Percentiles rank a stretch among this genome's conserved stretches.
phyloP scores from a whole-genome alignment of 108 stramenopile species.

The Nannochloropsis gaditana region DNA sequence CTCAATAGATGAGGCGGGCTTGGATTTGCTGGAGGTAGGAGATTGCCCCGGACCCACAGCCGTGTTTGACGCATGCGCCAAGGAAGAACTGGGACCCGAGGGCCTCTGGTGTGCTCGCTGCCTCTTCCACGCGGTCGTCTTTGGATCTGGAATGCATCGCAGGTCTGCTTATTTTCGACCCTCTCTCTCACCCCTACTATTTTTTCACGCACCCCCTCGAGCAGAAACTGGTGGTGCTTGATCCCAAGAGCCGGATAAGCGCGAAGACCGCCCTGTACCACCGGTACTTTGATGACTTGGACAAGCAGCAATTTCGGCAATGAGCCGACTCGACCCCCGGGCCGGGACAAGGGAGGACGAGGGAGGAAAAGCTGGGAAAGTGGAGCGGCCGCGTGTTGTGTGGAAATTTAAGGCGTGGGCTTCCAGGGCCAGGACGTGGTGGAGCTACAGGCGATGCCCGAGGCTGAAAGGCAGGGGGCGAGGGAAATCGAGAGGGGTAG shows the following conservation, averaged over 20 bases:
- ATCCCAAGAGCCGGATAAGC: slow-evolving; percentile 87
- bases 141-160: neutral
- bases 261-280: slow-evolving; percentile 86
- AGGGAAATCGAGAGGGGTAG: too few relatives aligned
- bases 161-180: neutral
- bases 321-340: neutral
- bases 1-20: slow-evolving; percentile 41
- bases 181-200: neutral
- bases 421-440: too few relatives aligned
- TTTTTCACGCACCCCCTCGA: neutral
- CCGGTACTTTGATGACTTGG: slow-evolving; percentile 92
- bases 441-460: too few relatives aligned
- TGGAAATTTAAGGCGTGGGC: too few relatives aligned
- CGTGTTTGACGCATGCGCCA: too few relatives aligned
- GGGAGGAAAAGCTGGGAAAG: neutral
- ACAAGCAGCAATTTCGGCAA: slow-evolving; percentile 64
- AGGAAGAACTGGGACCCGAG: too few relatives aligned
- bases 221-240: slow-evolving; percentile 75
- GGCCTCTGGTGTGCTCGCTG: neutral
- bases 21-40: slow-evolving; percentile 51
- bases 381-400: too few relatives aligned
- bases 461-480: too few relatives aligned
- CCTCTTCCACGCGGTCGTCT: neutral
- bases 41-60: neutral
- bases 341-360: neutral